These are phyloP conservation scores for Nakazawaea sp. DNA, from an alignment of 805 yeast species.

Conservation along the genomic window DNA sequence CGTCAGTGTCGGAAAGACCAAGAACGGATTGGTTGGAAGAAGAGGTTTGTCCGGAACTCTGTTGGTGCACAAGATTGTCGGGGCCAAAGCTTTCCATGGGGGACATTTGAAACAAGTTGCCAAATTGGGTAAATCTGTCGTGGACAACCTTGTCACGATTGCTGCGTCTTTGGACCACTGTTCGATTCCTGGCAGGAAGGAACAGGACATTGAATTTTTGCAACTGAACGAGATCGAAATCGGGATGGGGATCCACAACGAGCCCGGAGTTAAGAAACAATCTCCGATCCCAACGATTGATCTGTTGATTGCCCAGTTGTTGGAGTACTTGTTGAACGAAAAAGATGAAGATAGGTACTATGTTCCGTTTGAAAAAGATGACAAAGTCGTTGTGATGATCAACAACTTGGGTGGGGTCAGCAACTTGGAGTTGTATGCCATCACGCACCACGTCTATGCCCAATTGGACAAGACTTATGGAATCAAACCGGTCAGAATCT, in stretches of 20 bases:
- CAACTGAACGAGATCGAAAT: slow-evolving; percentile 67
- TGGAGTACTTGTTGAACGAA: slow-evolving; percentile 52
- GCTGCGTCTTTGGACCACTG: slow-evolving; percentile 89
- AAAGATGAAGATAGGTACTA: slow-evolving; percentile 74
- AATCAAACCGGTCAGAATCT: slow-evolving; percentile 60
- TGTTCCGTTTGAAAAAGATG: slow-evolving; percentile 51
- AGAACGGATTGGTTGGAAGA: slow-evolving; percentile 89
- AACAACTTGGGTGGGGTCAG: slow-evolving; percentile 92
- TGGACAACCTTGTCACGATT: slow-evolving; percentile 68
- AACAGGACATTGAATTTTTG: slow-evolving; percentile 37
- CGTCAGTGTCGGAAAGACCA: slow-evolving; percentile 87
- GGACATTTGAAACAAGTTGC: slow-evolving; percentile 46
- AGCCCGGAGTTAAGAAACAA: slow-evolving; percentile 65
- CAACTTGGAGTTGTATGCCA: slow-evolving; percentile 67
- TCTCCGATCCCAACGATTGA: slow-evolving; percentile 68
- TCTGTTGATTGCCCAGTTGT: slow-evolving; percentile 49
- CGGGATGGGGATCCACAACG: slow-evolving; percentile 78
- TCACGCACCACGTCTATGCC: slow-evolving; percentile 52
- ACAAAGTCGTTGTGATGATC: slow-evolving; percentile 65
- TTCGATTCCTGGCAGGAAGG: slow-evolving; percentile 77
- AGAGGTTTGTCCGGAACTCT: slow-evolving; percentile 92
- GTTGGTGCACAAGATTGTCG: slow-evolving; percentile 77
- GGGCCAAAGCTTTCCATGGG: slow-evolving; percentile 49
- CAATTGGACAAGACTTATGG: slow-evolving; percentile 44
- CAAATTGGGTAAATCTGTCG: slow-evolving; percentile 52